Evolutionary conservation across 2,329 filamentous ascomycete genomes (phyloP), one percentile per base, ranked within the genome.

Genomic region (Cladorrhinum sp.): DNA sequence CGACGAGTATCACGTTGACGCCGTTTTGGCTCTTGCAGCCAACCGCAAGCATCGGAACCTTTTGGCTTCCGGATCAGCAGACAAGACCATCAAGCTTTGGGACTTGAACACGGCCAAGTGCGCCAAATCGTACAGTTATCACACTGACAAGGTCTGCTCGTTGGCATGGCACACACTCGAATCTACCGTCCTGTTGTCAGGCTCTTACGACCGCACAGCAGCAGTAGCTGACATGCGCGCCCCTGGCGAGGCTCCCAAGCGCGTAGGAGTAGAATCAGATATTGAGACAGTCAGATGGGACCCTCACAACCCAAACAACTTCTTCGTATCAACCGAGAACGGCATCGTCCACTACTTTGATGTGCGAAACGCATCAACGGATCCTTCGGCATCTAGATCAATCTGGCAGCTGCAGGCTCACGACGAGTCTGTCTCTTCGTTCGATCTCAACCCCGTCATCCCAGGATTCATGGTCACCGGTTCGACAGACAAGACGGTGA

Each of bases 71-170:
- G 92, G 91, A 1, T 99, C 95, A 1, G 95, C 95, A 20, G 95
- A 99, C 79, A 92, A 93, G 78, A 99, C 95, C 2, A 88, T 98
- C 71, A 99, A 99, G 80, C 84, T 99, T 20, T 99, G 95, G 95
- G 95, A 99, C 74, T 80, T 99, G 64, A 91, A 92, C 78, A 97
- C 92, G 2, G 85, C 90, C 63, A 92, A 88, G 75, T 96, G 92
- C 76, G 95, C 95, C 69, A 95, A 97, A 78, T 97, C 93, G 50
- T 99, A 99, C 81, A 83, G 85, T 16, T 91, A 96, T 77, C 95
- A 99, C 78, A 96, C 91, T 36, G 95, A 97, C 81, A 99, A 99
- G 79, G 93, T 98, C 66, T 99, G 93, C 82, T 92, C 93, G 22
- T 79, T 99, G 59, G 90, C 93, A 66, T 99, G 96, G 95, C 92